Percentiles rank a stretch among this genome's conserved stretches.
Conservation (phyloP, 2,329 filamentous ascomycete species). For the Colletotrichum karsti region DNA sequence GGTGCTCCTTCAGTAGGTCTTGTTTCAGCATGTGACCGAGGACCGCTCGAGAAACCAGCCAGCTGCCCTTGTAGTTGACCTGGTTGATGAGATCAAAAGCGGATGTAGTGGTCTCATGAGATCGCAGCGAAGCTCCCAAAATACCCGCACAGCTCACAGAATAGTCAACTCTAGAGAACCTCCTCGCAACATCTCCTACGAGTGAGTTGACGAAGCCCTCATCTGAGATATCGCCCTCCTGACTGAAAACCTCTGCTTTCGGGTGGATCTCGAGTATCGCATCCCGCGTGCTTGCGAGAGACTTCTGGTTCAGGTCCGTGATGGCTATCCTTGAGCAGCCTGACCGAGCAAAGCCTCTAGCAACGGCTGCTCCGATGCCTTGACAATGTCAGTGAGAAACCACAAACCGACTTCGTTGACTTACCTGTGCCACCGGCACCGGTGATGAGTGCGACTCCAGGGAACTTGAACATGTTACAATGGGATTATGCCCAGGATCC, state of each 20-base stretch:
- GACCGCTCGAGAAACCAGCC: constrained; percentile 54
- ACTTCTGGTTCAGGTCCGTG: constrained; percentile 56
- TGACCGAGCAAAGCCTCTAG: constrained; percentile 56
- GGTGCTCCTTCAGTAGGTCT: constrained; percentile 48
- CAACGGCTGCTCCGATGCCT: constrained; percentile 66
- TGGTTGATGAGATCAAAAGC: constrained; percentile 62
- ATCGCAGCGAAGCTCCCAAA: constrained; percentile 49
- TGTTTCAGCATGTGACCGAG: constrained; percentile 55
- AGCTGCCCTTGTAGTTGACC: constrained; percentile 63
- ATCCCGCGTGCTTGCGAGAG: constrained; percentile 46
- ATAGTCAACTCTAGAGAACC: constrained; percentile 62
- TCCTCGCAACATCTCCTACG: constrained; percentile 37
- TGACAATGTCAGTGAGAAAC: neutral
- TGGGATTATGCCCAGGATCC: neutral
- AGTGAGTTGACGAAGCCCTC: constrained; percentile 52
- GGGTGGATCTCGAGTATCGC: constrained; percentile 44
- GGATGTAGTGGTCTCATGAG: constrained; percentile 53
- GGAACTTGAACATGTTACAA: constrained; percentile 38
- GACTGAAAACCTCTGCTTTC: constrained; percentile 39
- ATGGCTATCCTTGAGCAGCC: constrained; percentile 62
- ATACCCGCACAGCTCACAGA: constrained; percentile 65
- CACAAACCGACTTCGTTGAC: neutral
- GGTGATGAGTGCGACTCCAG: constrained; percentile 55
- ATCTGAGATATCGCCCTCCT: constrained; percentile 56
- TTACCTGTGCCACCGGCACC: constrained; percentile 56